phyloP scores from a whole-genome alignment of 371 early-diverging fungal species.

The Mucor sp. region DNA sequence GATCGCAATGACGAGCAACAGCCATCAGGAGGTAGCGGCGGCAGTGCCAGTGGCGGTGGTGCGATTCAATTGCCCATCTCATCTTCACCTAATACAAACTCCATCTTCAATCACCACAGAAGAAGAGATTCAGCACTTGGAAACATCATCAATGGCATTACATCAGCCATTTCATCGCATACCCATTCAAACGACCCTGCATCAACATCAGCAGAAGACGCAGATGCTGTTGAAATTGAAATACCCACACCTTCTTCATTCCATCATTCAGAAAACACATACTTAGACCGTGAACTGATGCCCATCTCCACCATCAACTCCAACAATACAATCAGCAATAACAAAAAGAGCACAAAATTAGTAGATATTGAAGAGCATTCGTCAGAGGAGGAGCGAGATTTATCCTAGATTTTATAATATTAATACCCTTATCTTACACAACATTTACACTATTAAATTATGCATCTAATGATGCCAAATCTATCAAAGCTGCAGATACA shows the following conservation, averaged over 20 bases:
- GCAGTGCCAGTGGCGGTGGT: neutral
- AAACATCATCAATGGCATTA: conserved; percentile 32
- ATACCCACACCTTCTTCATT: conserved; percentile 46
- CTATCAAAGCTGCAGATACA: too few species aligned
- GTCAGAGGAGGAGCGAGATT: conserved; percentile 22
- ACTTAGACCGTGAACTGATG: conserved; percentile 31
- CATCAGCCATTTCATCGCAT: conserved; percentile 17
- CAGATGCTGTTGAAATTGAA: conserved; percentile 48
- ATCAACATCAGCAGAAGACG: conserved; percentile 19
- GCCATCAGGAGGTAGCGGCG: conserved; percentile 10
- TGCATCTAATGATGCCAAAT: neutral
- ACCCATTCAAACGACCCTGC: neutral
- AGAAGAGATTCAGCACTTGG: conserved; percentile 26
- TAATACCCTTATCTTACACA: neutral
- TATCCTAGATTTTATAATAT: conserved; percentile 17
- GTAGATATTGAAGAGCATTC: conserved; percentile 32
- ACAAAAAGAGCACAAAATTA: conserved; percentile 6
- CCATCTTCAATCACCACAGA: neutral
- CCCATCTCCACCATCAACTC: conserved; percentile 17
- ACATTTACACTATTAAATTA: neutral
- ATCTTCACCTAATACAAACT: conserved; percentile 22
- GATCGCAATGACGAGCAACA: conserved; percentile 41
- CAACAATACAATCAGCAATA: conserved; percentile 2
- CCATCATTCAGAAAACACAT: conserved; percentile 9
- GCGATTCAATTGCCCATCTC: conserved; percentile 16